Conservation (phyloP, 2,329 filamentous ascomycete species). For the Trichoderma asperellum region DNA sequence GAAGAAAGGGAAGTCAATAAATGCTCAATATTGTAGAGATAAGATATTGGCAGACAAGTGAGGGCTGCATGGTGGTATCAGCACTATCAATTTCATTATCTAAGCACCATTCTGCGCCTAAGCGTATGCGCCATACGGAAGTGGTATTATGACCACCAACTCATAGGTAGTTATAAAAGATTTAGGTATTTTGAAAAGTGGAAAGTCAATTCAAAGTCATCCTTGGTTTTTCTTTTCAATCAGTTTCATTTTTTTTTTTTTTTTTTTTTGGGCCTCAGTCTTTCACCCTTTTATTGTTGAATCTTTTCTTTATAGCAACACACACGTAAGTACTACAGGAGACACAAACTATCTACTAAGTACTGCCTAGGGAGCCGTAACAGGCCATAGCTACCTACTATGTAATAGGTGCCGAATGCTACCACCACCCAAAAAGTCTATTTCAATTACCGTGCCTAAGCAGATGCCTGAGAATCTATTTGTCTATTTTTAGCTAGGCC, state of each 20-base stretch:
- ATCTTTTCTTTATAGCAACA: too few species aligned
- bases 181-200: too few species aligned
- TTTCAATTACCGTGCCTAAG: not conserved
- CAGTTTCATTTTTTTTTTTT: not conserved
- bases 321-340: too few species aligned
- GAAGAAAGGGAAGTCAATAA: not conserved
- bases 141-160: too few species aligned
- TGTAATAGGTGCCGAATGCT: not conserved
- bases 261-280: too few species aligned
- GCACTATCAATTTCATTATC: not conserved
- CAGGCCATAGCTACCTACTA: too few species aligned
- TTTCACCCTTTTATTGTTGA: too few species aligned
- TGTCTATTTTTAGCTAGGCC: not conserved
- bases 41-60: not conserved
- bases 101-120: slow-evolving; percentile 1
- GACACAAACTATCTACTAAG: too few species aligned
- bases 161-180: not conserved
- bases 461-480: not conserved
- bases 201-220: not conserved
- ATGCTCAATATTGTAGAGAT: not conserved
- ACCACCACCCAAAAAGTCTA: not conserved
- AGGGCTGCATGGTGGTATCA: not conserved
- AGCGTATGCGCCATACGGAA: not conserved
- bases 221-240: not conserved
- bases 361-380: too few species aligned